Base-by-base conservation (phyloP, 2,329 filamentous ascomycete species). In the Teratosphaeria zuluensis region DNA sequence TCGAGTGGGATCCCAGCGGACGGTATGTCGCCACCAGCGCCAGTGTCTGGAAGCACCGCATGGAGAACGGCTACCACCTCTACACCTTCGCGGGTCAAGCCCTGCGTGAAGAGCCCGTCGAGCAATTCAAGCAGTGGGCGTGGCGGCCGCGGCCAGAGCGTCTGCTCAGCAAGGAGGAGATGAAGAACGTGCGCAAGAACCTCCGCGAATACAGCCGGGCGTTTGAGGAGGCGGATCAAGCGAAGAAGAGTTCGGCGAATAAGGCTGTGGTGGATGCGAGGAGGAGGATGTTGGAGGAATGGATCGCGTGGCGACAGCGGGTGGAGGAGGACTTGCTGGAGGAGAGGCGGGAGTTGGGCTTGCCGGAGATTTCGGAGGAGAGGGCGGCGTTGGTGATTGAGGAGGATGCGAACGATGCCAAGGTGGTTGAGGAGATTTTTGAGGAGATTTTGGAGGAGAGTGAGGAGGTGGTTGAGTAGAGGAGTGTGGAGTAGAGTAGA, bases 41-140 rank as follows among this genome's bases (percentile, higher is more conserved):
- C 52, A 94, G 89, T 70, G 86, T 89, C 56, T 99, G 94, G 92
- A 96, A 96, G 77, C 92, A 97, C 75, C 71, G 96, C 90, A 96
- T 97, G 90, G 94, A 99, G 81, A 99, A 97, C 74, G 94, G 94
- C 64, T 99, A 96, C 81, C 92, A 97, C 75, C 79, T 99, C 62
- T 97, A 96, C 82, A 92, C 95, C 73, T 99, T 99, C 84, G 89
- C 86, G 74, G 95, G 94, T 64, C 87, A 89, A 68, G 83, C 88
- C 57, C 84, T 99, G 57, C 87, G 91, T 60, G 95, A 99, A 77
- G 90, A 96, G 75, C 87, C 86, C 56, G 82, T 95, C 60, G 94
- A 99, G 66, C 95, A 95, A 76, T 97, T 99, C 84, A 96, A 96
- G 84, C 94, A 99, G 76, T 90, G 92, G 77, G 76, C 89, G 63